Evolutionary conservation across 441 rosid genomes (phyloP).

Genomic region (Populus tomentosa): DNA sequence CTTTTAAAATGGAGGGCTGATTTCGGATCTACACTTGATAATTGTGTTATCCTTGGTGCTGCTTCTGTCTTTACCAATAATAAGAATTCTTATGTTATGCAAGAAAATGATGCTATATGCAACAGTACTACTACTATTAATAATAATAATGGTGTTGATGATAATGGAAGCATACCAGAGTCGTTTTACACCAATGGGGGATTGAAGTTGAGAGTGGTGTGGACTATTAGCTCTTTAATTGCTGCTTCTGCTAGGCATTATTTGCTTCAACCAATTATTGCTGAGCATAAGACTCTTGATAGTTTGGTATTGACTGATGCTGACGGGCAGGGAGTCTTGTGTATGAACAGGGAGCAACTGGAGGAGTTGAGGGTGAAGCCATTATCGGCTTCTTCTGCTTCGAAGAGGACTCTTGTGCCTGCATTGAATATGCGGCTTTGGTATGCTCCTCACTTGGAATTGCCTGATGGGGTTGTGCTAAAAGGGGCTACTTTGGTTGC

Average conservation of each 20-base stretch:
- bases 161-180: slow-evolving; percentile 84
- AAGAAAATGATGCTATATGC: background rate
- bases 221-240: slow-evolving; percentile 93
- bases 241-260: slow-evolving; percentile 94
- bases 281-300: slow-evolving; percentile 81
- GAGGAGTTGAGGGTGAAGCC: slow-evolving; percentile 90
- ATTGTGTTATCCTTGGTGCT: slow-evolving; percentile 84
- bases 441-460: slow-evolving; percentile 79
- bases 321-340: slow-evolving; percentile 82
- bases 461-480: slow-evolving; percentile 68
- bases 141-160: slow-evolving; percentile 26
- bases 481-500: slow-evolving; percentile 92
- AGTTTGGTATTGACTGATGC: slow-evolving; percentile 75
- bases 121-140: background rate
- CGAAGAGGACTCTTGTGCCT: slow-evolving; percentile 88
- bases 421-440: slow-evolving; percentile 88
- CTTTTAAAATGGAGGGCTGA: slow-evolving; percentile 83
- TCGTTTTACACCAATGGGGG: slow-evolving; percentile 92
- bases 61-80: slow-evolving; percentile 38
- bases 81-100: slow-evolving; percentile 13
- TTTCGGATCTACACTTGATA: slow-evolving; percentile 86
- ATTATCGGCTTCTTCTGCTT: slow-evolving; percentile 71
- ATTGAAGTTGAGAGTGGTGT: slow-evolving; percentile 81
- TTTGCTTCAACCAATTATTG: slow-evolving; percentile 77
- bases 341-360: slow-evolving; percentile 85